Evolutionary conservation across 2,329 filamentous ascomycete genomes (phyloP).

Genomic region (Alternaria novae-zelandiae): DNA sequence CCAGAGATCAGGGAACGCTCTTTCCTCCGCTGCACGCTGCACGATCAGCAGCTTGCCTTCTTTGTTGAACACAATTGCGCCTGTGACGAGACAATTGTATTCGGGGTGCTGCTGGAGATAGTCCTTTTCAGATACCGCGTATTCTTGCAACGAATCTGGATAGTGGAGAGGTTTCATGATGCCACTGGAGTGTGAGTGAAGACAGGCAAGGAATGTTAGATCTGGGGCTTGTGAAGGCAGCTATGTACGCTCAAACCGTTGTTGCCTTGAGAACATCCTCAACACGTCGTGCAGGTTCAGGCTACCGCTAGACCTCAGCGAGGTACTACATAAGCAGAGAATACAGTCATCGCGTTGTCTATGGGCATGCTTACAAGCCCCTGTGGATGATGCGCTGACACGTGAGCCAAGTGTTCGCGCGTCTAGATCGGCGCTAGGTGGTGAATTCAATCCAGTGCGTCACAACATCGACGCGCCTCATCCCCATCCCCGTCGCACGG

Average conservation of each 20-base stretch:
- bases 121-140: slow-evolving; percentile 35
- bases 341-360: neutral
- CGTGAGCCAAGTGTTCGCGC: slow-evolving; percentile 19
- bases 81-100: slow-evolving; percentile 36
- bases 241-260: neutral
- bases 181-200: slow-evolving; percentile 1
- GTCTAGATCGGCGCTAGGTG: slow-evolving; percentile 13
- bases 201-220: neutral
- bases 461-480: slow-evolving; percentile 20
- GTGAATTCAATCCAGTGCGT: slow-evolving; percentile 21
- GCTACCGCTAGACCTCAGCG: neutral
- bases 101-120: slow-evolving; percentile 36
- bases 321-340: neutral
- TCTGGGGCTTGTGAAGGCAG: neutral
- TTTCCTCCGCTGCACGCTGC: slow-evolving; percentile 45
- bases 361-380: neutral
- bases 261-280: slow-evolving; percentile 7
- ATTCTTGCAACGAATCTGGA: slow-evolving; percentile 32
- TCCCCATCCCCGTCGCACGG: slow-evolving; percentile 11
- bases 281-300: neutral
- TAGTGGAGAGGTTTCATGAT: slow-evolving; percentile 22
- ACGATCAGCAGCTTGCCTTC: slow-evolving; percentile 44
- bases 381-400: neutral
- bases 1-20: slow-evolving; percentile 44
- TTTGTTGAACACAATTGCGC: slow-evolving; percentile 41